Evolutionary conservation across 2,329 filamentous ascomycete species (phyloP).

Genomic region (Nemania sp.): DNA sequence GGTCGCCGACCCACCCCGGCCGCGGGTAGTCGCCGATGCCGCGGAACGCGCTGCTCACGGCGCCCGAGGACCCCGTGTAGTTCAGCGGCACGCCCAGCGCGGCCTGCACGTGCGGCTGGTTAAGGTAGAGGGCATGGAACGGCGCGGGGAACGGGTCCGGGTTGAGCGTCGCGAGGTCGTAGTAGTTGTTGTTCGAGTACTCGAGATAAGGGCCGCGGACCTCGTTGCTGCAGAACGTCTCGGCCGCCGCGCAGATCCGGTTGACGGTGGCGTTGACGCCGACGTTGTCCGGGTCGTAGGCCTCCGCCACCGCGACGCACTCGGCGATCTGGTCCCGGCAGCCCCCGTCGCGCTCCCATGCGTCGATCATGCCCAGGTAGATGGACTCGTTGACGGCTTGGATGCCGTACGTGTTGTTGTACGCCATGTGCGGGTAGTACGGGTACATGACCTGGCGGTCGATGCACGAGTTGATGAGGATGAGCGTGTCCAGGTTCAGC

Average conservation of each 20-base stretch:
- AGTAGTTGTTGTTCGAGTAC: constrained; percentile 53
- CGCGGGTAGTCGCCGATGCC: constrained; percentile 40
- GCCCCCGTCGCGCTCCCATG: constrained; percentile 45
- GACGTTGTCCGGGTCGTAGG: constrained; percentile 54
- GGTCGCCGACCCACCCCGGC: constrained; percentile 47
- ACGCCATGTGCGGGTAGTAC: constrained; percentile 49
- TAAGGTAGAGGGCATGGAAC: constrained; percentile 61
- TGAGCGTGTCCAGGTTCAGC: constrained; percentile 47
- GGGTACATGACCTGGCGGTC: constrained; percentile 51
- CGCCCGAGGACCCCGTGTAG: constrained; percentile 51
- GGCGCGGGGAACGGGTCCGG: constrained; percentile 57
- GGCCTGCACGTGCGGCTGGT: constrained; percentile 58
- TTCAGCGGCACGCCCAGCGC: constrained; percentile 65
- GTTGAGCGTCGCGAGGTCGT: constrained; percentile 58
- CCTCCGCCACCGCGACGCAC: constrained; percentile 52
- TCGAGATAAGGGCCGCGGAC: constrained; percentile 35
- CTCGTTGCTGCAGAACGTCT: constrained; percentile 34
- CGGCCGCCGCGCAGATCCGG: constrained; percentile 43
- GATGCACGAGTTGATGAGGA: constrained; percentile 62
- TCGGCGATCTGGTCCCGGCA: constrained; percentile 57
- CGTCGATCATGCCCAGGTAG: constrained; percentile 39
- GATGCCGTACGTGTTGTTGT: constrained; percentile 47
- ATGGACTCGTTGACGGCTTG: constrained; percentile 39
- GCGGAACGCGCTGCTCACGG: constrained; percentile 52
- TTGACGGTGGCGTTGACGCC: constrained; percentile 52